Base-by-base conservation (phyloP, 768 basidiomycete species). In the Mycena indigotica region DNA sequence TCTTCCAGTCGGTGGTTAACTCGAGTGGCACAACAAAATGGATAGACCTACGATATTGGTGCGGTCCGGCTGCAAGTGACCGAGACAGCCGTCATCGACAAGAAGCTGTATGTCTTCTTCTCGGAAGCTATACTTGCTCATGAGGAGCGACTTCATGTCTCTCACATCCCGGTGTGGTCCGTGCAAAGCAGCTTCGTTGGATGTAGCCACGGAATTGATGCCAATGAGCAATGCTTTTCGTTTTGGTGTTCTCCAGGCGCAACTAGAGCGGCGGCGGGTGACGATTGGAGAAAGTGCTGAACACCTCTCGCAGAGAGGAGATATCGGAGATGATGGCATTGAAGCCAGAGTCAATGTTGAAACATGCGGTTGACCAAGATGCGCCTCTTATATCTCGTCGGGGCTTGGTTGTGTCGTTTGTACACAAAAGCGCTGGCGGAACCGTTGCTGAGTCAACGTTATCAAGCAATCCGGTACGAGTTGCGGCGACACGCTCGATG, bases 171-270 rank as follows among this genome's bases (percentile, higher is more conserved):
- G 46, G 19, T 63, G 62, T 1, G 62, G 57, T 3, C 61, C 62
- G 12, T 44, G 55, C 5, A 63, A 30, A 2, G 28, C 3, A 17
- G 23, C 62, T 15, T 10, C 32, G n/a, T 15, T 25, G 1, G 61
- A 53, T 1, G 57, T 32, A 5, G 57, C 46, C 4, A 52, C 50
- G 15, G 39, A 29, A 32, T 50, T 62, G 45, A 63, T 63, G 5
- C 62, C 62, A 32, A 63, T 59, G 28, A 63, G 57, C 35, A 63
- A 32, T 24, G 62, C 62, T 48, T 55, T 53, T 26, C 56, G 51
- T 44, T 46, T 52, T 28, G 50, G 49, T 17, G 32, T 53, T 50
- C 56, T 52, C 16, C 50, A 30, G 50, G 25, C 48, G n/a, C 39
- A 46, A 41, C 52, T 29, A 3, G 50, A 57, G 45, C 55, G 39